phyloP scores from a whole-genome alignment of 176 grass and related monocot genomes.

The Triticum aestivum region DNA sequence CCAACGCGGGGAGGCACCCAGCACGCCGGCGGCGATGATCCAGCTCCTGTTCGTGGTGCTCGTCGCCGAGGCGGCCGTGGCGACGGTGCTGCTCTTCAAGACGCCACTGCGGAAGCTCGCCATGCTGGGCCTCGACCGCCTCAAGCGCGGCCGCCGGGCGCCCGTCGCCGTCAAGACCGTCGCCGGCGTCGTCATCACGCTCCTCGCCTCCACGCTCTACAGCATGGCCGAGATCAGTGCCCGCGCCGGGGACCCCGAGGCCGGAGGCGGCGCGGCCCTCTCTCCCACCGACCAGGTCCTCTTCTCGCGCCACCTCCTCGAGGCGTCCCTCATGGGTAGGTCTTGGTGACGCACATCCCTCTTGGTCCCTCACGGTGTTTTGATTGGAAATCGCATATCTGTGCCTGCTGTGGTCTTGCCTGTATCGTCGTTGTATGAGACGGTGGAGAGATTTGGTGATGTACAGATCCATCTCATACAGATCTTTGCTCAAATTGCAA shows the following conservation, averaged over 20 bases:
- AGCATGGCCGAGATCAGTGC: constrained; percentile 69
- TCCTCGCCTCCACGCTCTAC: constrained; percentile 65
- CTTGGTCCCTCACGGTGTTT: background rate
- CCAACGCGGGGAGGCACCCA: background rate
- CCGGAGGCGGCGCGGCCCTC: constrained; percentile 28
- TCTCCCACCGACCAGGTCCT: constrained; percentile 93
- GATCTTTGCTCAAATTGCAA: background rate
- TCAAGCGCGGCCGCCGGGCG: constrained; percentile 77
- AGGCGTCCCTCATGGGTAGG: constrained; percentile 82
- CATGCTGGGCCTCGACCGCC: constrained; percentile 57
- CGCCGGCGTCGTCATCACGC: constrained; percentile 51
- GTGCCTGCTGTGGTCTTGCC: background rate
- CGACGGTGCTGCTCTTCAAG: constrained; percentile 70
- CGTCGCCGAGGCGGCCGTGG: constrained; percentile 52
- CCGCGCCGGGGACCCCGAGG: constrained; percentile 43
- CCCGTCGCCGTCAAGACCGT: constrained; percentile 80
- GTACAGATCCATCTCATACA: background rate
- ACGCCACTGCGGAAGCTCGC: constrained; percentile 70
- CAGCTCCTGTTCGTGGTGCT: constrained; percentile 79
- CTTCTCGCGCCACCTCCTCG: constrained; percentile 82
- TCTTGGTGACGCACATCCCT: background rate
- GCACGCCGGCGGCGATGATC: constrained; percentile 46
- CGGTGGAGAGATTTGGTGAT: background rate
- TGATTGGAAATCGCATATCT: background rate
- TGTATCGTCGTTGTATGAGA: background rate